Conservation (phyloP, 2,329 filamentous ascomycete genomes). For the Neonectria ditissima region DNA sequence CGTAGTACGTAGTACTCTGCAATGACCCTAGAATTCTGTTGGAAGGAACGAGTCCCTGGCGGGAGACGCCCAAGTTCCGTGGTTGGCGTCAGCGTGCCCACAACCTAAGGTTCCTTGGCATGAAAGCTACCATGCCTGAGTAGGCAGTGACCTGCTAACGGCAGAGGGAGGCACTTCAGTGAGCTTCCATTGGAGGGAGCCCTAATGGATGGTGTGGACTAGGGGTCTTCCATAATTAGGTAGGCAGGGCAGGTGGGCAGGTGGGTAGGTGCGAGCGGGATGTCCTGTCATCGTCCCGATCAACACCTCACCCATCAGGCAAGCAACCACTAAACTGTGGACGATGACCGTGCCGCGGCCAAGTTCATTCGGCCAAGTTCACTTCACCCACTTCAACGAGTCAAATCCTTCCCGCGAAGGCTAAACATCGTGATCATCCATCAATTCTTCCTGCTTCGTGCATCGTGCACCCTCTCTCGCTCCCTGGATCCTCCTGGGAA, state of each 20-base stretch:
- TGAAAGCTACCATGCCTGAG: background rate
- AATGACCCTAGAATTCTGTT: constrained; percentile 21
- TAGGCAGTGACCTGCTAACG: background rate
- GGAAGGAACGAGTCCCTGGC: constrained; percentile 5
- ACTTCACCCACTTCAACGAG: background rate
- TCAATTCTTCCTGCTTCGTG: constrained; percentile 4
- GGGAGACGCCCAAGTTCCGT: background rate
- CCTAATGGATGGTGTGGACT: background rate
- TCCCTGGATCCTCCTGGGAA: constrained; percentile 7
- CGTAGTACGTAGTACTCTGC: no score
- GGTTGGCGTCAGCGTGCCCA: background rate
- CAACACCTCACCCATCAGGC: background rate
- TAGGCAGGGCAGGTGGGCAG: background rate
- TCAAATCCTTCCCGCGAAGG: constrained; percentile 2
- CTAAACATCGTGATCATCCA: background rate
- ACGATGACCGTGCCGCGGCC: background rate
- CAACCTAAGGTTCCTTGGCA: background rate
- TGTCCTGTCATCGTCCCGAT: background rate
- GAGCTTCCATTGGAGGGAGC: background rate
- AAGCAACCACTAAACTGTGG: background rate
- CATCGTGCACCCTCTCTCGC: background rate
- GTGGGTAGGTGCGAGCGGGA: background rate
- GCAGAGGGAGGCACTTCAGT: background rate
- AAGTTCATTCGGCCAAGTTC: background rate
- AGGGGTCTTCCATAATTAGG: constrained; percentile 4